phyloP scores from a whole-genome alignment of 1,139 yeast genomes.

The Geotrichum fermentans region DNA sequence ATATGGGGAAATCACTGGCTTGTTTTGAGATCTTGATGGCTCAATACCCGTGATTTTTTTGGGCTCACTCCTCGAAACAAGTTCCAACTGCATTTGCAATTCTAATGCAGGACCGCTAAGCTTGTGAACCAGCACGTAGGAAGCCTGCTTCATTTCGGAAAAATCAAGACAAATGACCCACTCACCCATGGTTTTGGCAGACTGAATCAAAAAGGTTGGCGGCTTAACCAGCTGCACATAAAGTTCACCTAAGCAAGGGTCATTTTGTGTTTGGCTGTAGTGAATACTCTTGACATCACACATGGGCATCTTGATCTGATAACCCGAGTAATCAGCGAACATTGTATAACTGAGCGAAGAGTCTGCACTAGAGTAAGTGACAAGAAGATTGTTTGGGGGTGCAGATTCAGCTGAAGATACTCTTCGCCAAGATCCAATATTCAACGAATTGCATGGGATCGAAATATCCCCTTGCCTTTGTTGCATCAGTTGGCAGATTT shows the following conservation, averaged over 20 bases:
- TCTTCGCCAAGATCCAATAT: conserved; percentile 36
- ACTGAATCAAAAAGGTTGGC: conserved; percentile 30
- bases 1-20: conserved; percentile 17
- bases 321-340: conserved; percentile 28
- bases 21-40: conserved; percentile 11
- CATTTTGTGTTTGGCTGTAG: conserved; percentile 18
- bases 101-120: conserved; percentile 28
- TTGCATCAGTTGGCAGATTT: not conserved
- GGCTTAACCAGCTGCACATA: conserved; percentile 24
- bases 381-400: conserved; percentile 26
- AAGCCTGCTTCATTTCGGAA: conserved; percentile 32
- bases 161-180: conserved; percentile 34
- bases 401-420: conserved; percentile 22
- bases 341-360: conserved; percentile 29
- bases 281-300: conserved; percentile 24
- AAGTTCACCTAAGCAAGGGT: conserved; percentile 25
- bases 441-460: conserved; percentile 29
- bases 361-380: conserved; percentile 28
- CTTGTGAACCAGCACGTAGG: conserved; percentile 27
- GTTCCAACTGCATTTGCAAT: conserved; percentile 24
- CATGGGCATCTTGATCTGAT: conserved; percentile 30
- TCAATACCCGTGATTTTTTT: conserved; percentile 9
- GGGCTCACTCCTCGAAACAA: conserved; percentile 28
- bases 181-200: conserved; percentile 20
- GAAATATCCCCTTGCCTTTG: conserved; percentile 16